These are phyloP conservation scores for Pleurotus sapidus DNA, from an alignment of 768 basidiomycete species.

Conservation along the genomic window DNA sequence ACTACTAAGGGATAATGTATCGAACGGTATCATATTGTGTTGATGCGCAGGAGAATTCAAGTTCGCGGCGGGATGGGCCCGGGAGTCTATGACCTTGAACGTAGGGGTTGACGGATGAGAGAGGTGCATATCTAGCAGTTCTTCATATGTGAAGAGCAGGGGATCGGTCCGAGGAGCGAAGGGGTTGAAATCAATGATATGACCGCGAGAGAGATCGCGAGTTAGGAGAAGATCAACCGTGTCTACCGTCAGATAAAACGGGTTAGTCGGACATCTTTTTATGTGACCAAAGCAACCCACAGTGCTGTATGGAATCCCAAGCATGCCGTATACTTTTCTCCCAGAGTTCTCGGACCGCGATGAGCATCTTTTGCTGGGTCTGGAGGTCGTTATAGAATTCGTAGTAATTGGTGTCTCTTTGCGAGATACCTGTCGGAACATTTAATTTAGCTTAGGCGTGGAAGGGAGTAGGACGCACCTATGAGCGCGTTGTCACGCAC, in stretches of 20 bases:
- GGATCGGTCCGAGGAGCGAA: slow-evolving; percentile 85
- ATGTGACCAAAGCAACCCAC: slow-evolving; percentile 40
- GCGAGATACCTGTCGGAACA: slow-evolving; percentile 63
- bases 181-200: slow-evolving; percentile 91
- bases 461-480: slow-evolving; percentile 45
- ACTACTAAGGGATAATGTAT: slow-evolving; percentile 76
- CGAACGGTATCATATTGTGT: slow-evolving; percentile 91
- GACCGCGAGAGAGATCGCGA: slow-evolving; percentile 69
- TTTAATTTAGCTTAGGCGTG: neutral
- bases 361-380: slow-evolving; percentile 50
- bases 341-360: slow-evolving; percentile 63
- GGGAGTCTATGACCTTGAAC: slow-evolving; percentile 71
- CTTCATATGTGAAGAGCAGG: slow-evolving; percentile 80
- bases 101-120: slow-evolving; percentile 26
- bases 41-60: slow-evolving; percentile 72
- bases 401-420: slow-evolving; percentile 88
- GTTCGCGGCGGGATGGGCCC: slow-evolving; percentile 63
- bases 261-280: neutral
- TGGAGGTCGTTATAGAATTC: slow-evolving; percentile 71
- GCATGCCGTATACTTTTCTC: slow-evolving; percentile 54
- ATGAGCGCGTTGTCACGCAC: slow-evolving; percentile 69
- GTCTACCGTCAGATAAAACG: slow-evolving; percentile 43
- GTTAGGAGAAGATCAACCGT: slow-evolving; percentile 86
- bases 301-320: slow-evolving; percentile 60
- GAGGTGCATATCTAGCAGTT: slow-evolving; percentile 47